These are phyloP conservation scores for Rehmannia glutinosa DNA, from an alignment of 257 asterid genomes.

Conservation along the genomic window DNA sequence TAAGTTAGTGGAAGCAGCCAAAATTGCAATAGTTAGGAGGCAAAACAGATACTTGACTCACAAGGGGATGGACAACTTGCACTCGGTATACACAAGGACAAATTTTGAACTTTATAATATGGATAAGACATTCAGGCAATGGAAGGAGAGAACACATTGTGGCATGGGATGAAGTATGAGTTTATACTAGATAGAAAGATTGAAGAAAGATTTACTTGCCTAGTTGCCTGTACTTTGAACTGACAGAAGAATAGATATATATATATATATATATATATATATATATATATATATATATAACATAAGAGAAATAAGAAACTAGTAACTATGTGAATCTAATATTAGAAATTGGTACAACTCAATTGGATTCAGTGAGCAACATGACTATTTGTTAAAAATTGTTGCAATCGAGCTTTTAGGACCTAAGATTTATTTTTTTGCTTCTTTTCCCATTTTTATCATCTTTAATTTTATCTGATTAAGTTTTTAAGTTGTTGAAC, in stretches of 20 bases:
- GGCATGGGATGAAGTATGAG: background rate
- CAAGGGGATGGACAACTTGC: background rate
- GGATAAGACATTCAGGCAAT: background rate
- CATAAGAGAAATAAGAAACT: background rate
- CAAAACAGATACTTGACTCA: background rate
- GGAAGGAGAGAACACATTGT: background rate
- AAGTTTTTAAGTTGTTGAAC: background rate
- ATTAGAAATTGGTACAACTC: background rate
- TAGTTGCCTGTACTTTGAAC: background rate
- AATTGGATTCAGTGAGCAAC: background rate
- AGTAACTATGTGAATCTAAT: background rate
- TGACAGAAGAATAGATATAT: background rate
- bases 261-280: no score
- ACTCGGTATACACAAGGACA: no score
- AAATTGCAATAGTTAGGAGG: background rate
- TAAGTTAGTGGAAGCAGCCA: background rate
- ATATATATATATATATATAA: no score
- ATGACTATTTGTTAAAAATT: background rate
- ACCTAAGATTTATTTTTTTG: background rate
- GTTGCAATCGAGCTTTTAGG: background rate
- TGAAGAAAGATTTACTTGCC: background rate
- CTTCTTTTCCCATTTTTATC: background rate
- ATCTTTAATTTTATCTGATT: no score
- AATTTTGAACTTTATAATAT: no score
- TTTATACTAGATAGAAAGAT: background rate